Evolutionary conservation across 305 asterid species (phyloP), one percentile per base, ranked within the genome.

Genomic region (Plantago lanceolata): DNA sequence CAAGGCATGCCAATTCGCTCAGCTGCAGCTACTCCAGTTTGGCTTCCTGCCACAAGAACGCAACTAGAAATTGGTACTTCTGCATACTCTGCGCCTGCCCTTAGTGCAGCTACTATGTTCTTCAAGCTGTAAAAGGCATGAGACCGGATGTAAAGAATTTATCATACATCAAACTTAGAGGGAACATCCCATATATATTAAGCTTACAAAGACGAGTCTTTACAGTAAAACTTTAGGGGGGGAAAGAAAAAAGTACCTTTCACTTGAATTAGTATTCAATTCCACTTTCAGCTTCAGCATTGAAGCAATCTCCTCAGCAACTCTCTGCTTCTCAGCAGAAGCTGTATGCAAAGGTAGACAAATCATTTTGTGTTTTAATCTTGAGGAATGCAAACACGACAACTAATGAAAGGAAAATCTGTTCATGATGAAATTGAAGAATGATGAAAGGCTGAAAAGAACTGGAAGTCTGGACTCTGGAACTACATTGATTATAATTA

Each of bases 251-350:
- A 53, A 6, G 58, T 53, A 89, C 98, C 94, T 83, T 84, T 85
- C 97, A 73, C 78, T 84, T 64, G 98, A 81, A 74, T 70, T 73
- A 54, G 83, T 84, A 67, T 79, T 79, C 37, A 85, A 82, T 69
- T 87, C 96, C 63, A 89, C 93, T 73, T 84, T 92, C 78, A 87
- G 76, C 79, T 89, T 87, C 72, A 92, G 86, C 76, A 89, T 61
- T 26, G 96, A 85, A 69, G 98, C 96, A 82, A 89, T 91, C 76
- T 87, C 95, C 78, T 89, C 86, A 19, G 98, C 95, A 63, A 89
- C 78, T 74, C 84, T 84, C 72, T 74, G 96, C 78, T 78, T 86
- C 82, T 87, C 91, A 16, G 94, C 89, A 61, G 95, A 77, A 80
- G 92, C 98, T 89, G 85, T 71, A 17, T 5, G 65, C 61, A 61